Evolutionary conservation across 1,139 yeast genomes (phyloP).

Genomic region (Pneumocystis sp.): DNA sequence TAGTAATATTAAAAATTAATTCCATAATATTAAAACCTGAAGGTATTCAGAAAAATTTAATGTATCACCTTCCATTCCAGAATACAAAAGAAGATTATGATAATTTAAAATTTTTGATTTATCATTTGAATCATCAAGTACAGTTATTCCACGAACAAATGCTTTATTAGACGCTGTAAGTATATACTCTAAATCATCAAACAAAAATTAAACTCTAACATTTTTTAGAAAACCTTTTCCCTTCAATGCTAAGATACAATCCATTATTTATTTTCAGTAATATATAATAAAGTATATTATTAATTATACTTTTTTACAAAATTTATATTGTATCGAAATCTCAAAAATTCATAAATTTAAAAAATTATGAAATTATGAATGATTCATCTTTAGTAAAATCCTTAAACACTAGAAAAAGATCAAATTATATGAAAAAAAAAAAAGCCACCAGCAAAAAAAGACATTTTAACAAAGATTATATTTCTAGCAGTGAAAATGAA

Average conservation of each 20-base stretch:
- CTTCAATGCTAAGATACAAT: background rate
- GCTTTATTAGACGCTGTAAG: slow-evolving; percentile 73
- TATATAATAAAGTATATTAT: background rate
- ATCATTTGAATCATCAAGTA: slow-evolving; percentile 73
- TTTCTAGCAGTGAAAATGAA: slow-evolving; percentile 8
- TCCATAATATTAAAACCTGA: slow-evolving; percentile 8
- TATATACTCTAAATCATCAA: slow-evolving; percentile 10
- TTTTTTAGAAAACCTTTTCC: background rate
- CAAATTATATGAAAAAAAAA: background rate
- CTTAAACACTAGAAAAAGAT: slow-evolving; percentile 11
- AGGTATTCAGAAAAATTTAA: slow-evolving; percentile 12
- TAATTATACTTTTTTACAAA: background rate
- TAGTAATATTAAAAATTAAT: background rate
- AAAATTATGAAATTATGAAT: slow-evolving; percentile 9
- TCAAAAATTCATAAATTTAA: background rate
- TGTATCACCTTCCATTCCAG: slow-evolving; percentile 96
- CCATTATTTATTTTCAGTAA: background rate
- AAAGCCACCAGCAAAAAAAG: slow-evolving; percentile 4
- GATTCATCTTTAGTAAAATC: slow-evolving; percentile 16
- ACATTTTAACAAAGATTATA: slow-evolving; percentile 5
- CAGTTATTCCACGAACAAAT: slow-evolving; percentile 82
- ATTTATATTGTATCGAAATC: background rate
- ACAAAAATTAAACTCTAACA: background rate
- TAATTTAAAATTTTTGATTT: slow-evolving; percentile 67
- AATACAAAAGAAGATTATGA: slow-evolving; percentile 70